Conservation (phyloP, 2,329 filamentous ascomycete genomes). For the Colletotrichum siamense region DNA sequence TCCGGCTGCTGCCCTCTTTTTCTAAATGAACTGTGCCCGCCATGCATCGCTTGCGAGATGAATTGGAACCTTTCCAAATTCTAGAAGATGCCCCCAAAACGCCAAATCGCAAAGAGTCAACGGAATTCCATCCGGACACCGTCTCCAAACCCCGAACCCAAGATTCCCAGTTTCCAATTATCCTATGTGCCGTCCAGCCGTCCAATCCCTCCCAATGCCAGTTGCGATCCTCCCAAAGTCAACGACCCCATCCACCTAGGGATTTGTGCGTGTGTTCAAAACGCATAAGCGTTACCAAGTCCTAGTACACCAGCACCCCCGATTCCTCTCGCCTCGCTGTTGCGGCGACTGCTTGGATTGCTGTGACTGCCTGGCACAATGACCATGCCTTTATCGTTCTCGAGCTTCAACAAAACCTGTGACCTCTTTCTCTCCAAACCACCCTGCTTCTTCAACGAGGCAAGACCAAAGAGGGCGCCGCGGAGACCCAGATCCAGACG, state of each 20-base stretch:
- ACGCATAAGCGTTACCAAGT: constrained; percentile 3
- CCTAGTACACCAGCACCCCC: constrained; percentile 6
- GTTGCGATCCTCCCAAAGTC: not conserved
- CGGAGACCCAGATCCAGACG: constrained; percentile 14
- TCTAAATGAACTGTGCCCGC: not conserved
- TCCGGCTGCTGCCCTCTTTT: not conserved
- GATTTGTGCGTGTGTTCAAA: not conserved
- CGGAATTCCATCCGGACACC: not conserved
- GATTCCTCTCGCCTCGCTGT: constrained; percentile 8
- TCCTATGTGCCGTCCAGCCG: not conserved
- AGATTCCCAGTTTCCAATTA: not conserved
- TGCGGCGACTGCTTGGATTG: not conserved
- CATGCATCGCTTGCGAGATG: constrained; percentile 4
- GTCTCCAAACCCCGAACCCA: not conserved
- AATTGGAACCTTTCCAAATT: not conserved
- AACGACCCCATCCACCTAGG: not conserved
- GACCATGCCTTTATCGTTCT: constrained; percentile 9
- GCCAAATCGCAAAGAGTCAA: not conserved
- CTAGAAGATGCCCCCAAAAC: not conserved
- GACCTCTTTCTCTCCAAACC: constrained; percentile 1
- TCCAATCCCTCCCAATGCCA: not conserved
- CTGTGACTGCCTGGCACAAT: constrained; percentile 1
- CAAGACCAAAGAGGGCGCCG: constrained; percentile 13
- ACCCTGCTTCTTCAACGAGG: not conserved
- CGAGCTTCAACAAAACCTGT: constrained; percentile 3